A percentile compares a stretch with the other conserved stretches of the same genome.
These are phyloP conservation scores for Thielaviopsis punctulata DNA, from an alignment of 2,329 filamentous ascomycete species.

Conservation along the genomic window DNA sequence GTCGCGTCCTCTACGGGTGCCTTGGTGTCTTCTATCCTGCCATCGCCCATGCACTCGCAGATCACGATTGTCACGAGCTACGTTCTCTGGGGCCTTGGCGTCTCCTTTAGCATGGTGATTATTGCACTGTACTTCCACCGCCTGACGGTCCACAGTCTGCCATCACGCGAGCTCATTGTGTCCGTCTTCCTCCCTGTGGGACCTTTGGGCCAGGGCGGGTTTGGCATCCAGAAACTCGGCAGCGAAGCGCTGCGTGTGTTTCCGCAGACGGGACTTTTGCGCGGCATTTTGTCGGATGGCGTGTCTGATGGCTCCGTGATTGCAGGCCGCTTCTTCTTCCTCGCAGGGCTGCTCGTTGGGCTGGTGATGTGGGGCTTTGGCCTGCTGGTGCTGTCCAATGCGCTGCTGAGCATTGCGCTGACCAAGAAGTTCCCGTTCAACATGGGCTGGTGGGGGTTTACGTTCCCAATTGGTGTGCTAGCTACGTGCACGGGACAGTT, in stretches of 20 bases:
- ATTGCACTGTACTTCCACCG: constrained; percentile 54
- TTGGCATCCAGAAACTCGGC: constrained; percentile 35
- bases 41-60: constrained; percentile 35
- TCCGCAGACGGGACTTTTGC: constrained; percentile 26
- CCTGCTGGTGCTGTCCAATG: constrained; percentile 27
- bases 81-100: constrained; percentile 50
- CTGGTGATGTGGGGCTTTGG: constrained; percentile 29
- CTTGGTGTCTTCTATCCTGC: constrained; percentile 43
- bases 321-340: constrained; percentile 28
- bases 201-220: constrained; percentile 49
- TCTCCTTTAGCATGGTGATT: constrained; percentile 39
- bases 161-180: constrained; percentile 48
- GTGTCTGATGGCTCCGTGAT: constrained; percentile 39
- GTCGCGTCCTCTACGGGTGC: constrained; percentile 48
- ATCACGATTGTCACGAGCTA: constrained; percentile 48
- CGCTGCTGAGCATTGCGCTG: constrained; percentile 24
- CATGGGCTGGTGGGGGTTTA: constrained; percentile 32
- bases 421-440: constrained; percentile 27
- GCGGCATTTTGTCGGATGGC: constrained; percentile 15
- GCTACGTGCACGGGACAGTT: constrained; percentile 25
- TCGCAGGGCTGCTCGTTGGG: constrained; percentile 15
- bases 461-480: constrained; percentile 29
- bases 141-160: constrained; percentile 47
- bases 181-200: constrained; percentile 51
- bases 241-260: constrained; percentile 27